phyloP scores from a whole-genome alignment of 306 rosid genomes.

The Cyclanthera cordifolia region DNA sequence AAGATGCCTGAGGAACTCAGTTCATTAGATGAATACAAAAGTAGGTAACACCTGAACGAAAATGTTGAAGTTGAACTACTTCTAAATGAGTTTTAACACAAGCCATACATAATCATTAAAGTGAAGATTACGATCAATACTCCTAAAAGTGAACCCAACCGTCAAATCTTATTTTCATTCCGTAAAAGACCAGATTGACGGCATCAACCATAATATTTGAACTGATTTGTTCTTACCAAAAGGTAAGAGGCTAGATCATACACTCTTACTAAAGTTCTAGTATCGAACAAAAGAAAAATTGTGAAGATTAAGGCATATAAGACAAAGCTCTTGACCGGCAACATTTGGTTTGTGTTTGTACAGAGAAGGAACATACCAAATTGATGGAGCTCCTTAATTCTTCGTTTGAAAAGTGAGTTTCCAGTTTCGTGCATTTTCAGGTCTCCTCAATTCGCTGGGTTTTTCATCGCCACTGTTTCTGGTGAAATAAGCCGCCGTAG shows the following conservation, averaged over 20 bases:
- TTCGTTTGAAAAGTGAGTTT: neutral
- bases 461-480: neutral
- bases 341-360: neutral
- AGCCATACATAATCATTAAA: neutral
- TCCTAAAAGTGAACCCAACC: neutral
- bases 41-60: neutral
- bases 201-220: neutral
- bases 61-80: slow-evolving; percentile 2
- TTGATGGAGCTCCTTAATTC: neutral
- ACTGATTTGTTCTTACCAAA: neutral
- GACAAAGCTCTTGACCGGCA: neutral
- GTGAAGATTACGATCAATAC: neutral
- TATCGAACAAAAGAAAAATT: neutral
- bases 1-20: neutral
- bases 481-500: neutral
- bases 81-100: neutral
- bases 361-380: slow-evolving; percentile 6
- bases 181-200: neutral
- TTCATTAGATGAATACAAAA: neutral
- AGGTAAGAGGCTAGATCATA: neutral
- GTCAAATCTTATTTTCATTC: neutral
- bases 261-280: neutral
- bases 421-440: neutral
- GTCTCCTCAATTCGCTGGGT: slow-evolving; percentile 2
- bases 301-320: neutral